phyloP scores from a whole-genome alignment of 2,329 filamentous ascomycete genomes.

The Thelonectria discophora region DNA sequence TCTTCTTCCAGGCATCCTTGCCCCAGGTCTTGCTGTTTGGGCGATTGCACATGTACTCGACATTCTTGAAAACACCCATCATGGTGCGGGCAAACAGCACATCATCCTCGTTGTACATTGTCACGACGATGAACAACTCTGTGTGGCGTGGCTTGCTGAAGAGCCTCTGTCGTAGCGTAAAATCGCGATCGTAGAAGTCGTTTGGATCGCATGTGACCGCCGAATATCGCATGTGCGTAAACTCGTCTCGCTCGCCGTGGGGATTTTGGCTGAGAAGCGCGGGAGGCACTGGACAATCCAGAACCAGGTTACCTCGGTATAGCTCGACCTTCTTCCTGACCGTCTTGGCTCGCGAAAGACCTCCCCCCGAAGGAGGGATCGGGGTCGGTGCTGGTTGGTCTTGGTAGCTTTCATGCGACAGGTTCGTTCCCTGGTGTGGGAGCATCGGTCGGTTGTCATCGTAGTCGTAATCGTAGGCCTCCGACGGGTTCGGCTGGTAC shows the following conservation, averaged over 20 bases:
- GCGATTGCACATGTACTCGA: conserved; percentile 96
- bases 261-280: conserved; percentile 86
- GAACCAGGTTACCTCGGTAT: conserved; percentile 94
- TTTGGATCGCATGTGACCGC: conserved; percentile 93
- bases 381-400: conserved; percentile 53
- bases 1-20: conserved; percentile 99
- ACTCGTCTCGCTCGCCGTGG: conserved; percentile 91
- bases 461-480: conserved; percentile 75
- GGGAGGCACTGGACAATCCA: conserved; percentile 95
- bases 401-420: conserved; percentile 53
- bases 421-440: conserved; percentile 63
- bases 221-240: conserved; percentile 91
- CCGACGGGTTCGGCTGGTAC: conserved; percentile 75
- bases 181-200: conserved; percentile 87
- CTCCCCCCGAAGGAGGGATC: conserved; percentile 43
- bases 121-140: conserved; percentile 94
- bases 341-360: conserved; percentile 92
- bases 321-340: conserved; percentile 93
- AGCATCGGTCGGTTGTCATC: conserved; percentile 82
- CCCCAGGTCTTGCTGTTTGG: conserved; percentile 97
- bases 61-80: conserved; percentile 98
- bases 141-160: conserved; percentile 94
- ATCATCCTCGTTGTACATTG: conserved; percentile 99
- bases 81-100: conserved; percentile 94
- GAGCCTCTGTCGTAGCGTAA: conserved; percentile 88